These are phyloP conservation scores for Barbatosphaeria neglecta DNA, from an alignment of 495 filamentous ascomycete genomes.

Conservation along the genomic window DNA sequence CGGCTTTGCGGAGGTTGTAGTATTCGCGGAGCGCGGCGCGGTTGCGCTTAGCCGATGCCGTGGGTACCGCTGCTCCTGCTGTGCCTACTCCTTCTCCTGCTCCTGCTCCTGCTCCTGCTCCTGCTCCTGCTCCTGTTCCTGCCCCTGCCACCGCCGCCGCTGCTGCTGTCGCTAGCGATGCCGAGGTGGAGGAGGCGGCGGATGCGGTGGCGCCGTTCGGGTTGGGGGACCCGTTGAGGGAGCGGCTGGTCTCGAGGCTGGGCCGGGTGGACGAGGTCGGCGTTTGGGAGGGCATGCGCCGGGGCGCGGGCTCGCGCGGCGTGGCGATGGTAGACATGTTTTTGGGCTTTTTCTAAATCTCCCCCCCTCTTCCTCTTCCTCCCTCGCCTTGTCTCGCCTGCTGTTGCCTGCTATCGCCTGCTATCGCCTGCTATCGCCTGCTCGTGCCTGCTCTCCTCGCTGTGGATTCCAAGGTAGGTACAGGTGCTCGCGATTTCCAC, in stretches of 20 bases:
- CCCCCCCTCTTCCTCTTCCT: background rate
- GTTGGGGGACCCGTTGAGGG: conserved; percentile 39
- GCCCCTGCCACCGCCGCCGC: too few relatives aligned
- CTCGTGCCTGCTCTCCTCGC: too few relatives aligned
- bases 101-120: background rate
- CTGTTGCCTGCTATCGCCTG: too few relatives aligned
- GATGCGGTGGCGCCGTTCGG: conserved; percentile 32
- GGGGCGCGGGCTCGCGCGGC: conserved; percentile 41
- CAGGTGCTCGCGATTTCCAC: too few relatives aligned
- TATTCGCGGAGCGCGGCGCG: conserved; percentile 86
- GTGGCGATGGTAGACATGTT: conserved; percentile 71
- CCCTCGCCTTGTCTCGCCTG: background rate
- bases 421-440: too few relatives aligned
- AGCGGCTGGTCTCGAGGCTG: conserved; percentile 54
- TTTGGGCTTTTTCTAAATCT: background rate
- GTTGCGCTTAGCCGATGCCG: conserved; percentile 28
- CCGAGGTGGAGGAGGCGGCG: conserved; percentile 30
- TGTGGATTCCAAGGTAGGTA: too few relatives aligned
- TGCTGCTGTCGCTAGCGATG: too few relatives aligned
- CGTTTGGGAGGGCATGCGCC: conserved; percentile 22
- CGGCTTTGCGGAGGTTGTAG: conserved; percentile 63
- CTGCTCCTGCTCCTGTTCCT: background rate
- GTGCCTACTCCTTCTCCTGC: background rate
- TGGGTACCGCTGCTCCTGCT: conserved; percentile 22
- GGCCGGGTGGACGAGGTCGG: conserved; percentile 64